phyloP scores from a whole-genome alignment of 140 eudicot species.

The Senecio squalidus region DNA sequence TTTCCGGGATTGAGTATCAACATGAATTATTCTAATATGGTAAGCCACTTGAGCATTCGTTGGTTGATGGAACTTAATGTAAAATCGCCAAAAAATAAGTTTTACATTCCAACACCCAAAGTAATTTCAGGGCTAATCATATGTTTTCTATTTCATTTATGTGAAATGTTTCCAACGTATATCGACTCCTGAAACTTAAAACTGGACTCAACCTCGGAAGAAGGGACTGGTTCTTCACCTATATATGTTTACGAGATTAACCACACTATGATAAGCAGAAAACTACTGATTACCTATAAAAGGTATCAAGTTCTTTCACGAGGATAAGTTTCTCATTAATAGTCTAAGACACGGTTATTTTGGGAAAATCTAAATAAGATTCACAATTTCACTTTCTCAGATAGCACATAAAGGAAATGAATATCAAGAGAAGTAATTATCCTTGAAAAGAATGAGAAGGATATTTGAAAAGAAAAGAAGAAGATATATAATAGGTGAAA shows the following conservation, averaged over 20 bases:
- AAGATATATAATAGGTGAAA: neutral
- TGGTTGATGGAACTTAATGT: no score
- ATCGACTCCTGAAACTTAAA: neutral
- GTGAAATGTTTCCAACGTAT: no score
- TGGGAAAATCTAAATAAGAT: neutral
- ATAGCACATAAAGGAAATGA: neutral
- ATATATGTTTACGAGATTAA: neutral
- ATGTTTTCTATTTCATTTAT: no score
- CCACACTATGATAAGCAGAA: no score
- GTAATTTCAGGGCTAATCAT: neutral
- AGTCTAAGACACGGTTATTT: no score
- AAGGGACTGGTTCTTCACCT: neutral
- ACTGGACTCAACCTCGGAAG: neutral
- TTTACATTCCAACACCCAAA: neutral
- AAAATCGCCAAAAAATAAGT: no score
- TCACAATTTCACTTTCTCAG: neutral
- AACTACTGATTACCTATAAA: no score
- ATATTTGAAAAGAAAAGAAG: neutral
- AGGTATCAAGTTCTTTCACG: no score
- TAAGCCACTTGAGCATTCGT: neutral
- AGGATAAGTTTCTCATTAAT: no score
- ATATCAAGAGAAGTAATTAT: neutral
- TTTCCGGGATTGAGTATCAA: neutral
- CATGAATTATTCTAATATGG: neutral
- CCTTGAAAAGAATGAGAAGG: neutral